These are phyloP conservation scores for Rhizopogon vinicolor DNA, from an alignment of 768 basidiomycete genomes.

Conservation along the genomic window DNA sequence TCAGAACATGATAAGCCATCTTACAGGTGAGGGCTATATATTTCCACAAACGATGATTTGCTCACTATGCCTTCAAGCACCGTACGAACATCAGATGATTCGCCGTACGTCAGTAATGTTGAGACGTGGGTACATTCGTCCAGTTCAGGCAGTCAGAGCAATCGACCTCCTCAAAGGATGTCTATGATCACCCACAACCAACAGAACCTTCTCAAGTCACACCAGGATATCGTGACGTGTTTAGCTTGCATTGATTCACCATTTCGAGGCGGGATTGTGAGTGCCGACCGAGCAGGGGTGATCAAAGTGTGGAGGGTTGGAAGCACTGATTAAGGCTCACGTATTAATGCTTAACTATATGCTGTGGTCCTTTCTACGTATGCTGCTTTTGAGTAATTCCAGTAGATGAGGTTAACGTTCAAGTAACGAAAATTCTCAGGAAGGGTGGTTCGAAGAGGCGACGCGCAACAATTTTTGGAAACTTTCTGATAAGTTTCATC, in stretches of 20 bases:
- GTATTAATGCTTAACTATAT: background rate
- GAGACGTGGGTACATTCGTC: constrained; percentile 56
- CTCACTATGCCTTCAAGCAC: constrained; percentile 20
- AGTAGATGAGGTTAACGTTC: too few relatives aligned
- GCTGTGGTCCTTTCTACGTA: background rate
- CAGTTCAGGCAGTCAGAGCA: constrained; percentile 44
- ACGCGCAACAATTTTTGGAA: constrained; percentile 19
- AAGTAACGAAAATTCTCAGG: background rate
- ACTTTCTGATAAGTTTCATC: constrained; percentile 10
- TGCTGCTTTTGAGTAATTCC: background rate
- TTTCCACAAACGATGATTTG: background rate
- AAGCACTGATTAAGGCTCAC: constrained; percentile 29
- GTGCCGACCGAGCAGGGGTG: constrained; percentile 83
- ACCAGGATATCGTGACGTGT: constrained; percentile 88
- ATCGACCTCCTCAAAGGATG: constrained; percentile 70
- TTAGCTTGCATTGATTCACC: constrained; percentile 87
- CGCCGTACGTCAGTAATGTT: constrained; percentile 45
- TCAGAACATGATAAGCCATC: constrained; percentile 69
- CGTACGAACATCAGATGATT: constrained; percentile 31
- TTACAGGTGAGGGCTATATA: constrained; percentile 53
- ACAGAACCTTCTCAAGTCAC: constrained; percentile 77
- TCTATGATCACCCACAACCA: constrained; percentile 79
- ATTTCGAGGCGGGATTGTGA: constrained; percentile 89
- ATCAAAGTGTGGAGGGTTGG: constrained; percentile 90
- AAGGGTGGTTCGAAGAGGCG: background rate